Conservation (phyloP, 352 stramenopile genomes). For the Phytophthora cajani region DNA sequence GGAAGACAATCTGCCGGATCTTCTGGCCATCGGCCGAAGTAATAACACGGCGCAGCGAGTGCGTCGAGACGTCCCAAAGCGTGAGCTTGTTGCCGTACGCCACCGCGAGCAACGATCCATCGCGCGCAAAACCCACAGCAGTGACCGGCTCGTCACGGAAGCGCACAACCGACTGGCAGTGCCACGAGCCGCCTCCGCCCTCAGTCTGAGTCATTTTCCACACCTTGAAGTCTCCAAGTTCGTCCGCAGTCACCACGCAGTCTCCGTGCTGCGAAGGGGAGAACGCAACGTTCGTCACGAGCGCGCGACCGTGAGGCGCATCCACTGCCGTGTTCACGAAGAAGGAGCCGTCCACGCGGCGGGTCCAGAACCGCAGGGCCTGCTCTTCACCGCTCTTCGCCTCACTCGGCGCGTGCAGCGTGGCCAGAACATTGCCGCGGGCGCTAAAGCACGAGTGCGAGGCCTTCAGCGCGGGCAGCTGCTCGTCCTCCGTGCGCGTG, state of each 20-base stretch:
- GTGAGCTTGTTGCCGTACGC: conserved; percentile 84
- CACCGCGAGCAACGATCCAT: conserved; percentile 86
- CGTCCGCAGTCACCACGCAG: conserved; percentile 71
- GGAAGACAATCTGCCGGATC: conserved; percentile 71
- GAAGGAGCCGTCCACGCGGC: conserved; percentile 77
- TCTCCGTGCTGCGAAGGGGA: conserved; percentile 50
- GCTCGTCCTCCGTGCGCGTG: conserved; percentile 76
- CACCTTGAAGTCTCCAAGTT: conserved; percentile 80
- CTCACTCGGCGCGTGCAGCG: conserved; percentile 53
- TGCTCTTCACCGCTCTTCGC: conserved; percentile 51
- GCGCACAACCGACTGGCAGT: conserved; percentile 80
- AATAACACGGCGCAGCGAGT: conserved; percentile 80
- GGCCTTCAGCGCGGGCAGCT: conserved; percentile 55
- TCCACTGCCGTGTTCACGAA: conserved; percentile 86
- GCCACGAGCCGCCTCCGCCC: conserved; percentile 50
- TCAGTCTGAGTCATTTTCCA: conserved; percentile 58
- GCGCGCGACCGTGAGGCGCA: conserved; percentile 64
- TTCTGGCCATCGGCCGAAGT: conserved; percentile 60
- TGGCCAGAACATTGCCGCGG: conserved; percentile 59
- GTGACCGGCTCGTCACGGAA: conserved; percentile 79
- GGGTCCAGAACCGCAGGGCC: conserved; percentile 79
- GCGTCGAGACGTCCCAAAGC: conserved; percentile 83
- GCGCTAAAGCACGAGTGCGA: conserved; percentile 66
- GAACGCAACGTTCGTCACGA: conserved; percentile 64
- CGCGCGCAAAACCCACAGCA: conserved; percentile 67